Evolutionary conservation across 352 stramenopile genomes (phyloP).

Genomic region (Pythium brassicae): DNA sequence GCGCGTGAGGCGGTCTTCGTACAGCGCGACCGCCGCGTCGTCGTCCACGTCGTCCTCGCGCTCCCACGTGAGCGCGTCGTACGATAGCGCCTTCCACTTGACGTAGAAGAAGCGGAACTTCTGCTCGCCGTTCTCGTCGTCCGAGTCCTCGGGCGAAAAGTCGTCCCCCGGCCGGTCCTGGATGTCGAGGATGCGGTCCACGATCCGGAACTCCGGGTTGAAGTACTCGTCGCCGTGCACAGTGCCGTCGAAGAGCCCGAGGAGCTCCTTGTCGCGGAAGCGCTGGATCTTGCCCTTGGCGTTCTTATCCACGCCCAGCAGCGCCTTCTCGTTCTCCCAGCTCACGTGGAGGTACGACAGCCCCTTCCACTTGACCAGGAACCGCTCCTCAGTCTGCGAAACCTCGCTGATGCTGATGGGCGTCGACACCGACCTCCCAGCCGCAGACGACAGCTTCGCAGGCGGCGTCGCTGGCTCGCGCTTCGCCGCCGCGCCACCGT

Average conservation of each 20-base stretch:
- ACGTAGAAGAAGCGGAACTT: conserved; percentile 94
- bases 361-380: conserved; percentile 89
- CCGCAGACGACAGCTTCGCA: not conserved
- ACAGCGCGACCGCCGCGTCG: conserved; percentile 72
- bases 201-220: conserved; percentile 85
- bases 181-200: conserved; percentile 88
- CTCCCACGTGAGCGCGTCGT: conserved; percentile 98
- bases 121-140: conserved; percentile 30
- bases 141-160: conserved; percentile 44
- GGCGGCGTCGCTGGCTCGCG: conserved; percentile 4
- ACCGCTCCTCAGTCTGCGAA: conserved; percentile 47
- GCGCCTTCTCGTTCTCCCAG: conserved; percentile 84
- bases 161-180: conserved; percentile 70
- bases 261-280: conserved; percentile 73
- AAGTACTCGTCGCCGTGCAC: conserved; percentile 88
- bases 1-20: conserved; percentile 63
- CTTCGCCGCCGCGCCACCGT: not conserved
- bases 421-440: conserved; percentile 3
- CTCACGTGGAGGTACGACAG: conserved; percentile 88
- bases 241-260: conserved; percentile 37
- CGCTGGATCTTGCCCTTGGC: conserved; percentile 85
- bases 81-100: conserved; percentile 98
- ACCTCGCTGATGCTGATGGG: conserved; percentile 12
- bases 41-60: conserved; percentile 94
- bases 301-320: conserved; percentile 82